These are phyloP conservation scores for Bolboschoenus planiculmis DNA, from an alignment of 176 grass and related monocot species.

Conservation along the genomic window DNA sequence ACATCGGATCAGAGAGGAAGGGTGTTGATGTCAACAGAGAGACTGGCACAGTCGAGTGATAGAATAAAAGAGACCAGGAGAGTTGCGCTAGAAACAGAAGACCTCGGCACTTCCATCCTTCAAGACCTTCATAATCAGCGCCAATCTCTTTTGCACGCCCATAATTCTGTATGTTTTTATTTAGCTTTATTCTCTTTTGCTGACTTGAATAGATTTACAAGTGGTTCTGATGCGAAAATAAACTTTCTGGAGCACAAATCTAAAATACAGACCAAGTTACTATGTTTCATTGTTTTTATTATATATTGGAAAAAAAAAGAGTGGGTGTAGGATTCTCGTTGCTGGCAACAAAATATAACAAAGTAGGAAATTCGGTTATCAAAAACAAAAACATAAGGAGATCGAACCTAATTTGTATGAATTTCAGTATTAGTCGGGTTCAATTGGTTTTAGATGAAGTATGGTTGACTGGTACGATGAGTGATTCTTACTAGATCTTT, in stretches of 20 bases:
- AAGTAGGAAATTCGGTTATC: not conserved
- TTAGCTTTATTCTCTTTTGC: not conserved
- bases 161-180: constrained; percentile 56
- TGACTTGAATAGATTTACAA: not conserved
- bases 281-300: not conserved
- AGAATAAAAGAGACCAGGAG: constrained; percentile 68
- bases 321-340: not conserved
- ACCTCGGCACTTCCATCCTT: constrained; percentile 80
- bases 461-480: not conserved
- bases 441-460: not conserved
- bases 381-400: not conserved
- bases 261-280: not conserved
- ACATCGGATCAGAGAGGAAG: constrained; percentile 89
- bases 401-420: not conserved
- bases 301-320: not conserved
- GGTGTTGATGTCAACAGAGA: constrained; percentile 74
- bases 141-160: constrained; percentile 87
- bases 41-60: constrained; percentile 73
- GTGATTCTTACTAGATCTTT: not conserved
- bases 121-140: constrained; percentile 85
- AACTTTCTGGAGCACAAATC: not conserved
- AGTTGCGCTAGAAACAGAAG: constrained; percentile 79
- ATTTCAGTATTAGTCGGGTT: not conserved
- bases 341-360: not conserved
- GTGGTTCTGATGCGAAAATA: not conserved